These are phyloP conservation scores for Cyclotella kingstonii DNA, from an alignment of 108 stramenopile genomes.

Conservation along the genomic window DNA sequence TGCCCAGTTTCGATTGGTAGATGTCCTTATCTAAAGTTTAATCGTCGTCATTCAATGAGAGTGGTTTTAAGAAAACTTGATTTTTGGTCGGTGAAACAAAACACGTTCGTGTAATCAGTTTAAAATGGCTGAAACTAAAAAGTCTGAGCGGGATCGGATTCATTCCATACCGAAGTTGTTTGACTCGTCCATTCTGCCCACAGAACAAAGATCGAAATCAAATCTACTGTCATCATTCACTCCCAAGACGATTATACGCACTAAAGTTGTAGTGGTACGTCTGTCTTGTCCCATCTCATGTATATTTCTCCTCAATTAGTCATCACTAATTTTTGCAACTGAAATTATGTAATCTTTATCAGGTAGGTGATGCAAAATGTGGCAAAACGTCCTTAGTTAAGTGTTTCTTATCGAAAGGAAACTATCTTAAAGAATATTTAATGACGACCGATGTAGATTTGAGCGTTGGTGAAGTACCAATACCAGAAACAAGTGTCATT, in stretches of 20 bases:
- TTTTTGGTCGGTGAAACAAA: no score
- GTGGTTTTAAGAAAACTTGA: no score
- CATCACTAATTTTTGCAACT: no score
- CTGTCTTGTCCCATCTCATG: background rate
- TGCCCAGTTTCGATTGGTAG: background rate
- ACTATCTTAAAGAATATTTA: background rate
- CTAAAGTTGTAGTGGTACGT: background rate
- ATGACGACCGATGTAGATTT: slow-evolving; percentile 7
- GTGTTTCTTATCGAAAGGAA: background rate
- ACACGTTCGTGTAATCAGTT: no score
- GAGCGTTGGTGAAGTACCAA: background rate
- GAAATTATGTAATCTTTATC: background rate
- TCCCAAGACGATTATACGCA: background rate
- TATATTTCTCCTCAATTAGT: background rate
- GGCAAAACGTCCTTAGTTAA: slow-evolving; percentile 4
- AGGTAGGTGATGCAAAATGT: slow-evolving; percentile 3
- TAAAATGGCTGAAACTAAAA: background rate
- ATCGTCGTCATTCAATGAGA: no score
- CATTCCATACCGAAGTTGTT: background rate
- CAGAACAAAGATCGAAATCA: no score
- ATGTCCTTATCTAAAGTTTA: background rate
- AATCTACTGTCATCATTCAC: background rate
- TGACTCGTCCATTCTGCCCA: background rate
- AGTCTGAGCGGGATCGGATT: no score
- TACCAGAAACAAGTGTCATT: background rate